Conservation (phyloP, 139 green algal genomes). For the Coccomyxa sp. region DNA sequence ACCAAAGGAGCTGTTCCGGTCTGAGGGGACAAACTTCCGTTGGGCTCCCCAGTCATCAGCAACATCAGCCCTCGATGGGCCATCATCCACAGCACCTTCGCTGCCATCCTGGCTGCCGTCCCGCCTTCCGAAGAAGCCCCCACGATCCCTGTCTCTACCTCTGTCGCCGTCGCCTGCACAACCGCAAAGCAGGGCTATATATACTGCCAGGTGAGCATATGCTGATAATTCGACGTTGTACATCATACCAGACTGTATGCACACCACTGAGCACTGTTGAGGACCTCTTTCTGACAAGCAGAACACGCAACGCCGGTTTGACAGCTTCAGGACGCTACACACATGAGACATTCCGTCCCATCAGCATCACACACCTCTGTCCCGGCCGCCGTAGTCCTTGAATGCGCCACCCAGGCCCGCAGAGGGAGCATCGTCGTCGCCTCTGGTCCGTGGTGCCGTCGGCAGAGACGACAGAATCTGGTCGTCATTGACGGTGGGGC, state of each 20-base stretch:
- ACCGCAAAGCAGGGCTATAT: too few relatives aligned
- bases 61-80: conserved; percentile 55
- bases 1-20: background rate
- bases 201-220: background rate
- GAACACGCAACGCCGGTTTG: background rate
- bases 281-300: background rate
- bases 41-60: conserved; percentile 67
- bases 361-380: background rate
- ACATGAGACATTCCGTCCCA: background rate
- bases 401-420: conserved; percentile 67
- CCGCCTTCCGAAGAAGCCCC: conserved; percentile 16
- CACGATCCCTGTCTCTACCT: conserved; percentile 11
- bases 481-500: background rate
- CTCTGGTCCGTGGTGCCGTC: conserved; percentile 42
- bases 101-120: conserved; percentile 19
- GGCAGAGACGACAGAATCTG: conserved; percentile 33
- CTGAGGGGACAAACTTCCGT: conserved; percentile 55
- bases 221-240: too few relatives aligned
- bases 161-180: background rate
- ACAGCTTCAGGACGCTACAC: too few relatives aligned
- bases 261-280: background rate
- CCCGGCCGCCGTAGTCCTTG: conserved; percentile 60
- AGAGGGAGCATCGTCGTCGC: conserved; percentile 37
- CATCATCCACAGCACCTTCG: conserved; percentile 12
- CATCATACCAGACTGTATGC: background rate